Base-by-base conservation (phyloP, 306 rosid genomes). In the Ormosia semicastrata region DNA sequence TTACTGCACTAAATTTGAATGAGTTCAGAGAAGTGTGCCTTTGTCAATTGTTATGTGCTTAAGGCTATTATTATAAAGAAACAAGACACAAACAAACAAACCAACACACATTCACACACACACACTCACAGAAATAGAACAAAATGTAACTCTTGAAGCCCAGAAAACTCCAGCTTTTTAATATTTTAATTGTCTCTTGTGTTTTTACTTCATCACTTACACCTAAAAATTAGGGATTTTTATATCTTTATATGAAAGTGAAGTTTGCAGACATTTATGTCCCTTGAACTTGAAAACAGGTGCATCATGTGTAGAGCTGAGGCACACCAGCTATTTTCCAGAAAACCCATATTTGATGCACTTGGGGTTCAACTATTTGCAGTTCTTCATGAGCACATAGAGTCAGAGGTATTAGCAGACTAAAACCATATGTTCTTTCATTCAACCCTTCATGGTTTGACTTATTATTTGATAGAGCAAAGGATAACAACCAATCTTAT, bases 291-390 rank as follows among this genome's bases (percentile, higher is more conserved):
- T 81, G 86, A 69, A 73, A 86, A 90, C 90, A 94, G 98, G 86
- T 94, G 97, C 92, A 89, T 94, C 81, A 93, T 94, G 98, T 94
- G 97, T 73, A 86, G 98, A 90, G 98, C 97, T 58, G 98, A 93
- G 87, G 98, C 97, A 79, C 97, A 94, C 89, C 90, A 90, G 76
- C 87, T 93, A 17, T 94, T 86, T 57, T 86, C 94, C 34, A 91
- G 82, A 84, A 94, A 94, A 81, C 91, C 95, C n/a, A 82, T 92
- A 75, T 93, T 92, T 82, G 98, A 94, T 82, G 86, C 98, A 81
- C 92, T 94, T 66, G 98, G 98, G 36, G 37, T 91, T 82, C 94
- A 88, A 85, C 92, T 93, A 77, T 79, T 84, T 78, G 97, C 95
- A n/a, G 92, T 94, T 86, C 86, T 94, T 84, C 98, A 89, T 60